Evolutionary conservation across 2,329 filamentous ascomycete genomes (phyloP).

Genomic region (Aspergillus costaricaensis): DNA sequence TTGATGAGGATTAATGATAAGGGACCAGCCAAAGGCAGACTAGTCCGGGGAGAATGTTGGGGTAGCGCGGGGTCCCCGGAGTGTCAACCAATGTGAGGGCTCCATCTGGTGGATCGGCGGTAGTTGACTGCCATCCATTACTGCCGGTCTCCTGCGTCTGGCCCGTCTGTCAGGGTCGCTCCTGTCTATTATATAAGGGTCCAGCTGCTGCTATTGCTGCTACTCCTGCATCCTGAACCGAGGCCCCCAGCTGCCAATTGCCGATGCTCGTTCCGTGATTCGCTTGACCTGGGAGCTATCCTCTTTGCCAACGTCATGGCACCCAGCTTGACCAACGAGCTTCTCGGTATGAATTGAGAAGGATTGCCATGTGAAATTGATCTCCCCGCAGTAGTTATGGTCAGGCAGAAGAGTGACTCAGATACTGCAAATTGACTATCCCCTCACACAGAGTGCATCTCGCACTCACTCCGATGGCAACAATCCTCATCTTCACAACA

Average conservation of each 20-base stretch:
- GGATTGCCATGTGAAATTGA: too few relatives aligned
- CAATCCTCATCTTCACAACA: not conserved
- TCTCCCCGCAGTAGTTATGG: too few relatives aligned
- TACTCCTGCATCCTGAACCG: not conserved
- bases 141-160: not conserved
- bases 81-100: not conserved
- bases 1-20: too few relatives aligned
- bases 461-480: not conserved
- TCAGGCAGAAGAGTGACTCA: constrained; percentile 12
- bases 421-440: constrained; percentile 16
- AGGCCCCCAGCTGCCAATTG: not conserved
- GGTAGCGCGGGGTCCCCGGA: not conserved
- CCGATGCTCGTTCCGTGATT: not conserved
- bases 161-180: not conserved
- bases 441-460: not conserved
- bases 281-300: not conserved
- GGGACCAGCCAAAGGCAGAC: not conserved
- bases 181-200: constrained; percentile 1
- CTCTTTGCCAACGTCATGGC: not conserved
- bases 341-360: not conserved
- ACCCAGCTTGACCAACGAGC: not conserved
- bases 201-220: not conserved
- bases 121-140: not conserved
- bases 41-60: not conserved
- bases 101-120: constrained; percentile 4